Base-by-base conservation (phyloP, 2,329 filamentous ascomycete genomes). In the Byssothecium circinans region DNA sequence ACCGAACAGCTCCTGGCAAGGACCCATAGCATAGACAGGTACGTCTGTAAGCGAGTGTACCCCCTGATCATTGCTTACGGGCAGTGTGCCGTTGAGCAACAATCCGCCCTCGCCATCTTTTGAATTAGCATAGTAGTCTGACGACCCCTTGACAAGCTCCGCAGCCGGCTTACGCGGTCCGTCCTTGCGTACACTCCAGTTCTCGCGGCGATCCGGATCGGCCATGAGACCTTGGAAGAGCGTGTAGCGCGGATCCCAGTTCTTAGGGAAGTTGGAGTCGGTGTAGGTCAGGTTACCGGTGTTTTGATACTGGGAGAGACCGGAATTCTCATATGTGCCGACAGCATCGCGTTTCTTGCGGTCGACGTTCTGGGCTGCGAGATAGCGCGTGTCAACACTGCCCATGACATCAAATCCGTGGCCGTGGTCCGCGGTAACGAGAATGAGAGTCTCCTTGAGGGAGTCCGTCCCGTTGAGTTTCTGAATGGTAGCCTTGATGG, bases 361-460 rank as follows among this genome's bases (percentile, higher is more conserved):
- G 67, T 88, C 83, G 15, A 79, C 78, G 6, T 77, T 71, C 60
- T 90, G 82, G 3, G 81, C 79, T 14, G 81, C 75, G 38, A 92
- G 78, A 72, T 91, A 94, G 66, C 87, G 77, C 15, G 89, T 94
- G 65, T 95, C 89, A 39, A 89, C 88, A 54, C 80, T 85, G 53
- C 89, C 89, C 67, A 86, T 91, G 58, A 95, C 89, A 59, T 91
- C 89, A 67, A 95, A 95, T 45, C 89, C 89, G 74, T 95, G 89
- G 34, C 89, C 89, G 76, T 94, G 89, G 65, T 95, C 89, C n/a
- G 89, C 87, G 2, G 89, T 90, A 40, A 94, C 87, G 41, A 95
- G 68, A 55, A 95, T 78, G 3, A 92, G 81, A 1, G 89, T 95
- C 52, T 91, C 82, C 8, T 92, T 82, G 25, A 91, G 79, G 46